Percentiles rank a stretch among this genome's conserved stretches.
Conservation (phyloP, 208 protist genomes). For the Leishmania turanica region DNA sequence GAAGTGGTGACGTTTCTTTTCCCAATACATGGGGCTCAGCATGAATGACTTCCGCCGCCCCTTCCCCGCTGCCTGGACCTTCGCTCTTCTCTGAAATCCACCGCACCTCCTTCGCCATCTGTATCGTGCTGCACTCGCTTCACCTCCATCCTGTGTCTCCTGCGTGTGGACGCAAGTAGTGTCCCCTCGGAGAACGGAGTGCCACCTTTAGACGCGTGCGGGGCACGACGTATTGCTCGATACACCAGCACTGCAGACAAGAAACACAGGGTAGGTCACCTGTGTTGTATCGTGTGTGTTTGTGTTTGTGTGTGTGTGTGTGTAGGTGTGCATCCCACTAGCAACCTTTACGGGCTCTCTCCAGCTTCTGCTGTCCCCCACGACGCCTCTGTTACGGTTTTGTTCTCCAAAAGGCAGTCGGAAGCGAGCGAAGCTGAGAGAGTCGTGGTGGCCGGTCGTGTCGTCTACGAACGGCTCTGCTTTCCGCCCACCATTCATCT, state of each 20-base stretch:
- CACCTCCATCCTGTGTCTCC: background rate
- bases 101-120: background rate
- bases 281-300: background rate
- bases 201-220: background rate
- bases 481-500: background rate
- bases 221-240: background rate
- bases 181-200: background rate
- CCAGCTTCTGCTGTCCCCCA: background rate
- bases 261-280: background rate
- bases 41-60: background rate
- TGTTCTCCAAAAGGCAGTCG: background rate
- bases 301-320: background rate
- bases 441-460: background rate
- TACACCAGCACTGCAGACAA: background rate
- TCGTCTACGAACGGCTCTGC: slow-evolving; percentile 1
- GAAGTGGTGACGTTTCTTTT: background rate
- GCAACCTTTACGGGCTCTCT: background rate
- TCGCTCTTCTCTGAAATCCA: background rate
- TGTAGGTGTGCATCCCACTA: background rate
- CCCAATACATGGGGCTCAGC: background rate
- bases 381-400: background rate
- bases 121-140: background rate
- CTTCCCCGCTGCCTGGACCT: too few relatives aligned
- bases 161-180: background rate
- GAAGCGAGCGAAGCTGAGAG: background rate